Base-by-base conservation (phyloP, 192 early-diverging fungal species). In the Coemansia asiatica region DNA sequence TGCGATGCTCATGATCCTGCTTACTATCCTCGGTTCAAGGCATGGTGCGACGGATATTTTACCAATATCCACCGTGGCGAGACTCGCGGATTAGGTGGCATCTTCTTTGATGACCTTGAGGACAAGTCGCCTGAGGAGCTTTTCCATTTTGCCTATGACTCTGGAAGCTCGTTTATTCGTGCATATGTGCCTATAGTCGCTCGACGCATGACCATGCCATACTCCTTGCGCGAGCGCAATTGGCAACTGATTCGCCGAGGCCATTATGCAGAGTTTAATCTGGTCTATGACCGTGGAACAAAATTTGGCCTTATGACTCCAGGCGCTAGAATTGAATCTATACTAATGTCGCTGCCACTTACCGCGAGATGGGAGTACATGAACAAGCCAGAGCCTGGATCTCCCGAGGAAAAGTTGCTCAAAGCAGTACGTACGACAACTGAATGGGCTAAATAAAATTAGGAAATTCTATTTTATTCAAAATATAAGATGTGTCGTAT, bases 261-360 rank as follows among this genome's bases (percentile, higher is more conserved):
- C 10, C 86, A 94, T 29, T 99, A 99, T 80, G 95, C 94, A 25
- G 97, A 99, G 71, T 99, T 99, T 76, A 99, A 99, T 72, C 79
- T 99, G 69, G 91, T 97, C 18, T 89, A 93, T 66, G 97, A 99
- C 77, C 88, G 97, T 50, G 97, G 97, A 22, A 99, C 97, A 35
- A 98, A 98, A 82, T 99, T 97, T 82, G 97, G 97, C 18, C 80
- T 99, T 40, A 87, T 90, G 68, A 99, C 97, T 21, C 97, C 97
- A 13, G 95, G 95, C 46, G 94, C 91, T 2, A 83, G 97, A 28
- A 97, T 97, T 59, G 97, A 99, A 74, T 94, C 92, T 66, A 94
- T 99, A 18, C 72, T 99, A 61, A 92, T 95, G 90, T 90, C 90
- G 63, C 79, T 99, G 71, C 97, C 97, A 2, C 77, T 97, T 68